These are phyloP conservation scores for Trichoderma asperelloides DNA, from an alignment of 495 filamentous ascomycete genomes.

Conservation along the genomic window DNA sequence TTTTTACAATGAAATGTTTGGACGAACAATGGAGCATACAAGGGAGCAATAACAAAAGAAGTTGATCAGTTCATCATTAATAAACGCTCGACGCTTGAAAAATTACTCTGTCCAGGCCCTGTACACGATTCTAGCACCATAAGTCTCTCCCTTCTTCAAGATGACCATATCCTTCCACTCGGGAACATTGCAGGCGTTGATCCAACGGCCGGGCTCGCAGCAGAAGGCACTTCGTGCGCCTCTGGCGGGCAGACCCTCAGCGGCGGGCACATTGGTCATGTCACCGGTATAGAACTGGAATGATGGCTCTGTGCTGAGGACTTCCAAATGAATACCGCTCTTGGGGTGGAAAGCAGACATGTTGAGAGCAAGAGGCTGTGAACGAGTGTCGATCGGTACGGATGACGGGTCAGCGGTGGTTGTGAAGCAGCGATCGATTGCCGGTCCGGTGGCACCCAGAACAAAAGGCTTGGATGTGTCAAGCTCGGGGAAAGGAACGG, in stretches of 20 bases:
- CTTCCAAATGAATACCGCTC: slow-evolving; percentile 69
- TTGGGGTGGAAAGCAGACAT: slow-evolving; percentile 61
- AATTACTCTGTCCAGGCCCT: slow-evolving; percentile 62
- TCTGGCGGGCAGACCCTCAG: slow-evolving; percentile 54
- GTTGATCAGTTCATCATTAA: not conserved
- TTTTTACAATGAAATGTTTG: not conserved
- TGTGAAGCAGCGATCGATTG: slow-evolving; percentile 88
- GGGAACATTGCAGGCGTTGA: slow-evolving; percentile 75
- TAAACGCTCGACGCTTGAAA: not conserved
- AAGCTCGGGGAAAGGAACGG: slow-evolving; percentile 52
- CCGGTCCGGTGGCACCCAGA: slow-evolving; percentile 55
- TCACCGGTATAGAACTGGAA: slow-evolving; percentile 96
- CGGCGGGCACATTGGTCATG: slow-evolving; percentile 65
- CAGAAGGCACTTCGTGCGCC: slow-evolving; percentile 68
- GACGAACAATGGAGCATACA: not conserved
- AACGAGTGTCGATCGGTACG: slow-evolving; percentile 71
- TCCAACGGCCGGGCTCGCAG: slow-evolving; percentile 82
- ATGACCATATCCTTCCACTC: slow-evolving; percentile 71
- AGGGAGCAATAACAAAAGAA: not conserved
- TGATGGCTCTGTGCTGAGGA: slow-evolving; percentile 82
- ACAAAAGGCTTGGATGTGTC: slow-evolving; percentile 55
- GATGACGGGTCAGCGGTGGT: slow-evolving; percentile 49
- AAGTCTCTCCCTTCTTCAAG: slow-evolving; percentile 70
- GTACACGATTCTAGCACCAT: slow-evolving; percentile 70
- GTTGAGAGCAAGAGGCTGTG: slow-evolving; percentile 49